Percentiles rank a stretch among this genome's conserved stretches.
Evolutionary conservation across 2,329 filamentous ascomycete genomes (phyloP).

Genomic region (Eurotiales sp.): DNA sequence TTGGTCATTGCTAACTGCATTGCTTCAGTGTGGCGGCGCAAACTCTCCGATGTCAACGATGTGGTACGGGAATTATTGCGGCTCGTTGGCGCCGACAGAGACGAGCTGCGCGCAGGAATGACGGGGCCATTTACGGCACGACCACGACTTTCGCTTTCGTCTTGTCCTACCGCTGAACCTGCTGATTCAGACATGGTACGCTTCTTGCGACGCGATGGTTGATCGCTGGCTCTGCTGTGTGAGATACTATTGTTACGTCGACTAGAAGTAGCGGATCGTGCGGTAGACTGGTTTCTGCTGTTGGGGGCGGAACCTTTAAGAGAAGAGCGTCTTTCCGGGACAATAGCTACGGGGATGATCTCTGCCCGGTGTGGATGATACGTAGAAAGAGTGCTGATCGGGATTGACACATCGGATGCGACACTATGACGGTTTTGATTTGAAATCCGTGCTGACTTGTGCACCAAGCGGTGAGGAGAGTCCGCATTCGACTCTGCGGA

Average conservation of each 20-base stretch:
- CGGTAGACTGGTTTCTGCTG: constrained; percentile 35
- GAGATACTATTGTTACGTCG: constrained; percentile 35
- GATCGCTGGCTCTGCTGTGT: constrained; percentile 10
- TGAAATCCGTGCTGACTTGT: constrained; percentile 49
- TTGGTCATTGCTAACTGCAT: constrained; percentile 23
- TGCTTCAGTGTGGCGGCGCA: constrained; percentile 31
- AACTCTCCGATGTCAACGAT: constrained; percentile 43
- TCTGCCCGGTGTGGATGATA: constrained; percentile 31
- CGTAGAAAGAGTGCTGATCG: constrained; percentile 25
- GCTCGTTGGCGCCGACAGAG: constrained; percentile 46
- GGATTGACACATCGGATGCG: constrained; percentile 36
- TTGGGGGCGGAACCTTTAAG: constrained; percentile 36
- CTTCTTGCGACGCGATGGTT: constrained; percentile 23
- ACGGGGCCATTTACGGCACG: constrained; percentile 26
- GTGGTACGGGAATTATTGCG: constrained; percentile 41
- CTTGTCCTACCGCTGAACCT: constrained; percentile 17
- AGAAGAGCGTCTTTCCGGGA: constrained; percentile 46
- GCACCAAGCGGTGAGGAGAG: constrained; percentile 47
- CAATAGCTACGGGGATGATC: constrained; percentile 46
- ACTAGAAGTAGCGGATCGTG: constrained; percentile 36
- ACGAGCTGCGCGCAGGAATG: constrained; percentile 41
- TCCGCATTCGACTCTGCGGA: constrained; percentile 43
- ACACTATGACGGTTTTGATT: constrained; percentile 45
- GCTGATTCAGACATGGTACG: constrained; percentile 41
- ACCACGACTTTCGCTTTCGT: constrained; percentile 25